Evolutionary conservation across 495 filamentous ascomycete genomes (phyloP), one percentile per base, ranked within the genome.

Genomic region (Penicillium angulare): DNA sequence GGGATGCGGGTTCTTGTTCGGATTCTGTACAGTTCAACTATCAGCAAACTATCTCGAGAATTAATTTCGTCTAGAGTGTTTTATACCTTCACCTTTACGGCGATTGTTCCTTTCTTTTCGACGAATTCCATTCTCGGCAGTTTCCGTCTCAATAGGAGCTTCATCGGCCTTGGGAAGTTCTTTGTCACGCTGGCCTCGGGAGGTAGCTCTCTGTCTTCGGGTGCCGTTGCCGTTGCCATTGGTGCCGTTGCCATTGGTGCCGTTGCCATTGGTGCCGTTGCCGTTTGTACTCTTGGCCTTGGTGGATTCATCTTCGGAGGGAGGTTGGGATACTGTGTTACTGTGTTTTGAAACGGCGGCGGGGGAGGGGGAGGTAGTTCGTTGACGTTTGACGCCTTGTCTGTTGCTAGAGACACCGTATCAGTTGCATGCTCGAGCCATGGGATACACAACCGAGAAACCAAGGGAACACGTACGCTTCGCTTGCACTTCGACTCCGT

Each of bases 401-500:
- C 79, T 83, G 44, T 69, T 70, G 20, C 81, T 85, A 57, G 38
- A 41, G n/a, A 34, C 8, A 47, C 9, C 22, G 23, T 50, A 53
- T 72, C 55, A 72, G 62, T 38, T 22, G 48, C 13, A 21, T 43
- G 53, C 45, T 33, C 45, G 41, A 10, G 6, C 22, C 7, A 44
- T 41, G 50, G 46, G 48, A 13, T 8, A 13, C 24, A 6, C 3
- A 10, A 22, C 43, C 15, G 27, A 47, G 39, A 26, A 5, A 15
- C 20, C 27, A 36, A 49, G 34, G 27, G 39, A 15, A 36, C 43
- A 79, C 89, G 66, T 76, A 97, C 93, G 92, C 88, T 77, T 97
- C 91, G 60, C 89, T 95, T 50, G 92, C 91, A 64, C 92, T 95
- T 59, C 93, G 81, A 43, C 84, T 88, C 61, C 93, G 78, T 68